Evolutionary conservation across 2,329 filamentous ascomycete species (phyloP), one percentile per base, ranked within the genome.

Genomic region (Penicillium verrucosum): DNA sequence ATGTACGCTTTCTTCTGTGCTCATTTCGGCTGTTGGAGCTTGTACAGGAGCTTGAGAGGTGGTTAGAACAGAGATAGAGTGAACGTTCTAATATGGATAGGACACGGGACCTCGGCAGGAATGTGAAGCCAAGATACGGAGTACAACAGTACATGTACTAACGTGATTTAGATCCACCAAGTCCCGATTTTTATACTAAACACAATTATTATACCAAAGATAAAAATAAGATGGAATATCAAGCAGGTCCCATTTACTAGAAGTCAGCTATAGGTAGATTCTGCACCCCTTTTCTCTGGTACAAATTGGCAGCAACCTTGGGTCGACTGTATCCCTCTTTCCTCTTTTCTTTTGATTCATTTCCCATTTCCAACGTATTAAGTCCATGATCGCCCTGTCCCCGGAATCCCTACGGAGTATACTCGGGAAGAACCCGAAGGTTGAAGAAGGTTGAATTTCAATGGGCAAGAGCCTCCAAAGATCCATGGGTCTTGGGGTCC

Each of bases 1-100:
- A 67, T 83, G 78, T 59, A 72, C 79, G 56, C 80, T 78, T 73
- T 85, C 83, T 68, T 78, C 75, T 32, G 75, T 78, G 45, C 73
- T 76, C 51, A 72, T 67, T 21, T 36, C 6, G 27, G 16, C 16
- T 41, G 16, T 32, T 12, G 36, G 4, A 7, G 11, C 23, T 54
- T 23, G 16, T 38, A 25, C 10, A 42, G 12, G 32, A 25, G 18
- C 14, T 48, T 41, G 36, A 18, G 25, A 27, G 18, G 23, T 45
- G 49, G 51, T 25, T 12, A 18, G n/a, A n/a, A 29, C n/a, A 23
- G 36, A 34, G 36, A 32, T 5, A 30, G 1, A 21, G 18, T 32
- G 25, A 27, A 32, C 23, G 11, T 42, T 54, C 49, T 43, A 10
- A 7, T 30, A 43, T 54, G 37, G n/a, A 18, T 36, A 27, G 9